A percentile compares a stretch with the other conserved stretches of the same genome.
phyloP scores from a whole-genome alignment of 768 basidiomycete species.

The Lepiota brunneoincarnata region DNA sequence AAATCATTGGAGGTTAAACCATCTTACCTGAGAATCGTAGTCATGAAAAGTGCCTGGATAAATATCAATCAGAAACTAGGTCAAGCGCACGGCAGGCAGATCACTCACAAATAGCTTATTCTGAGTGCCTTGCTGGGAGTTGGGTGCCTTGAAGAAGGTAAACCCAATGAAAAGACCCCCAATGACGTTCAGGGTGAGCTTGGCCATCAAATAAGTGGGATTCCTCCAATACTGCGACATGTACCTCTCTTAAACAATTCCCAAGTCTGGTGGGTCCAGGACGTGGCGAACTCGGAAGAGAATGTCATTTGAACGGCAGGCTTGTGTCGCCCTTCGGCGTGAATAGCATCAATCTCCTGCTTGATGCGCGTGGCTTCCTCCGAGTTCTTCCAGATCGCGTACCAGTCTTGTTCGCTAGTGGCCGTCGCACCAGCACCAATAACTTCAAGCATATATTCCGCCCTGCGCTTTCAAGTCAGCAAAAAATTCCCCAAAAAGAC shows the following conservation, averaged over 20 bases:
- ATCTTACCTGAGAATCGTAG: constrained; percentile 38
- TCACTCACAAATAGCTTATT: constrained; percentile 61
- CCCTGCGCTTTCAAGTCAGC: constrained; percentile 27
- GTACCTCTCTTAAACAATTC: constrained; percentile 44
- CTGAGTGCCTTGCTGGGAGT: constrained; percentile 56
- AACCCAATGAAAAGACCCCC: constrained; percentile 60
- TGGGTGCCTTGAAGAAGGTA: constrained; percentile 57
- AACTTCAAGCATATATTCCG: constrained; percentile 66
- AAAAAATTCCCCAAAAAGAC: background rate
- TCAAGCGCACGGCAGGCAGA: constrained; percentile 13
- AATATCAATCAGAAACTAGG: background rate
- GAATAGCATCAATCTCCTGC: constrained; percentile 43
- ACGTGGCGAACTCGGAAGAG: constrained; percentile 47
- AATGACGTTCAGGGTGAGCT: constrained; percentile 50
- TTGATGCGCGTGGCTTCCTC: constrained; percentile 36
- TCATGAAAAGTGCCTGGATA: constrained; percentile 52
- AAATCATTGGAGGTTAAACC: background rate
- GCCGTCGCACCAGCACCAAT: constrained; percentile 75
- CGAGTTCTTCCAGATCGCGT: constrained; percentile 51
- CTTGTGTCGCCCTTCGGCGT: constrained; percentile 42
- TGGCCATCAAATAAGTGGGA: constrained; percentile 60
- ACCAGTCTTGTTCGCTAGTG: constrained; percentile 54
- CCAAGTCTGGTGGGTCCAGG: constrained; percentile 48
- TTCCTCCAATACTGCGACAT: constrained; percentile 50
- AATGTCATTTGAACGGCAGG: constrained; percentile 34